Evolutionary conservation across 2,329 filamentous ascomycete species (phyloP).

Genomic region (Pseudogymnoascus sp.): DNA sequence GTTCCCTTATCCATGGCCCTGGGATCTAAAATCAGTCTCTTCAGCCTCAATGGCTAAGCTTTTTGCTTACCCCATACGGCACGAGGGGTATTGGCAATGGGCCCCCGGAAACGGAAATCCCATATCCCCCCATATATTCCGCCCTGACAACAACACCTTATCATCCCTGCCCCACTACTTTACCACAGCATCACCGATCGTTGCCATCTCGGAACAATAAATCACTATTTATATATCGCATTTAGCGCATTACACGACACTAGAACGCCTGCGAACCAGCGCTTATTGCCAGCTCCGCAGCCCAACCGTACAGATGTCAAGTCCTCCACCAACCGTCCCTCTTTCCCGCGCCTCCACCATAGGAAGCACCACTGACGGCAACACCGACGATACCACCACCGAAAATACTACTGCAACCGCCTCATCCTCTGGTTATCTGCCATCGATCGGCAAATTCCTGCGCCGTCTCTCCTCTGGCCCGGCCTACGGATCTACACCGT

Average conservation of each 20-base stretch:
- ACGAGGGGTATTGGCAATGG: not conserved
- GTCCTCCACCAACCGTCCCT: not conserved
- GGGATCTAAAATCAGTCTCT: not conserved
- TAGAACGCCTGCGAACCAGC: not conserved
- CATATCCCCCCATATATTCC: not conserved
- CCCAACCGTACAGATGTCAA: not conserved
- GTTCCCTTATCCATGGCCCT: not conserved
- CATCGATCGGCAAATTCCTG: constrained; percentile 35
- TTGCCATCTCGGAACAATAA: constrained; percentile 7
- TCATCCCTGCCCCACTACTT: constrained; percentile 3
- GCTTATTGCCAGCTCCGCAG: not conserved
- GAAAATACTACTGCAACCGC: not conserved
- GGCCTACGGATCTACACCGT: not conserved
- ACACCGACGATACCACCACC: not conserved
- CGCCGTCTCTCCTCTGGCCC: constrained; percentile 55
- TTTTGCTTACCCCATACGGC: constrained; percentile 2
- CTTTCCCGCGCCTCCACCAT: not conserved
- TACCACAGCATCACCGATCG: not conserved
- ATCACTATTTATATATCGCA: constrained; percentile 1
- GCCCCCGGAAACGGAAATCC: not conserved
- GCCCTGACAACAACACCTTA: constrained; percentile 3
- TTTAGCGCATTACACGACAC: constrained; percentile 2
- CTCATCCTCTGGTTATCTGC: not conserved
- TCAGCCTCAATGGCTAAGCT: constrained; percentile 4
- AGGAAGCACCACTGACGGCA: not conserved